Base-by-base conservation (phyloP, 108 stramenopile species). In the Craspedostauros australis region DNA sequence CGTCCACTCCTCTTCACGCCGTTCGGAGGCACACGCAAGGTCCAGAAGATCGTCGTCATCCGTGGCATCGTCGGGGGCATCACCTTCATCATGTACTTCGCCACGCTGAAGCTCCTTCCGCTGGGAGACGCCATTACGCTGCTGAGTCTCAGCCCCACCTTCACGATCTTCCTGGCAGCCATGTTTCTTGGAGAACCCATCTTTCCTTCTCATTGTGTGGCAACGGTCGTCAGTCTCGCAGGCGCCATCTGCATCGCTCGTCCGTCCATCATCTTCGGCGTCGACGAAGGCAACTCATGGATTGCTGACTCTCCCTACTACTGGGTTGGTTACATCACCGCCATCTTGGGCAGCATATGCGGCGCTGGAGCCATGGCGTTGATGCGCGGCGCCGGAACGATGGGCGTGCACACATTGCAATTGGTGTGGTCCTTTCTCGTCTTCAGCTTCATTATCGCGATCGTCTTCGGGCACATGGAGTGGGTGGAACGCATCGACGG, bases 81-180 rank as follows among this genome's bases (percentile, higher is more conserved):
- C 39, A 55, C 61, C 3, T 69, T 62, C 26, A 7, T 55, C 4
- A 27, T 33, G 22, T 39, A 57, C 31, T 69, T 31, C 44, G 34
- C 62, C 39, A 34, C 50, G 9, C 45, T 69, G 9, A 40, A 29
- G 5, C 21, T 31, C n/a, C 33, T 69, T 19, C 68, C 68, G 4
- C 46, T 69, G 12, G 68, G 68, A 21, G 68, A 69, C 39, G 68
- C 68, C 20, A 57, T 61, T 8, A 49, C 68, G 33, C 31, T 69
- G 2, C 12, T 69, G 14, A 46, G 50, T 11, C 26, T 69, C n/a
- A 52, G 59, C 50, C 68, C 68, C 3, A 11, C 62, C 27, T 5
- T 62, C 21, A 69, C 60, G 19, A 50, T 69, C 11, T 69, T 62
- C 25, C 15, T 57, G 11, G 61, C 68, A 37, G 27, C 18, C n/a